Evolutionary conservation across 805 yeast species (phyloP), one percentile per base, ranked within the genome.

Genomic region (Candida glaebosa): DNA sequence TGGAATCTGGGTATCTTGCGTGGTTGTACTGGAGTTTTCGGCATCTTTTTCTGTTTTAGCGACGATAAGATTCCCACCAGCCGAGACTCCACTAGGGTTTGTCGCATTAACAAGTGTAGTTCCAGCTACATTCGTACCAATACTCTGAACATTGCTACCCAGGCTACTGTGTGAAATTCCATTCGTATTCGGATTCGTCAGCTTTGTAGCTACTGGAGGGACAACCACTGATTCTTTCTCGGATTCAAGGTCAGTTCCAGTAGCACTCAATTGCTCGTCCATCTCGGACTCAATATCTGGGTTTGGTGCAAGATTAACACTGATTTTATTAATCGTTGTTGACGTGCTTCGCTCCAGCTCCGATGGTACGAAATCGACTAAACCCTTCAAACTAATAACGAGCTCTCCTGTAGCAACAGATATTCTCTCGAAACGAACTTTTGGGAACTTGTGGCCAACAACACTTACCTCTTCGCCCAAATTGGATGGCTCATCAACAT

Each of bases 391-490:
- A n/a, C 95, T 81, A 9, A 93, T 60, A 2, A 81, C 79, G 42
- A 90, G 66, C 22, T 74, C 80, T 31, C 98, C 96, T 0, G 95
- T 84, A 0, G 95, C 79, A 0, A 91, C 95, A 2, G 93, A 82
- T 4, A 93, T 89, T 50, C 81, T 81, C 55, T 91, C 98, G 58
- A 93, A 89, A 2, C 82, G 67, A 3, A 93, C 75, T 50, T 84
- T 87, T 1, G 96, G 96, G 57, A 90, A 89, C 51, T 86, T 87
- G 51, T 84, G 89, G 2, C 96, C 95, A 5, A 89, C 88, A 14
- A 78, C 69, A 48, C 95, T 84, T 1, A 93, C 89, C 60, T 91
- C 99, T 60, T 90, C 96, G 5, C 96, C 96, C 18, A 91, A 61
- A 54, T 87, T 88, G 18, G 82, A 65, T 0, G 81, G 77, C 5